phyloP scores from a whole-genome alignment of 164 flowering plant species.

The Magnolia kwangsiensis region DNA sequence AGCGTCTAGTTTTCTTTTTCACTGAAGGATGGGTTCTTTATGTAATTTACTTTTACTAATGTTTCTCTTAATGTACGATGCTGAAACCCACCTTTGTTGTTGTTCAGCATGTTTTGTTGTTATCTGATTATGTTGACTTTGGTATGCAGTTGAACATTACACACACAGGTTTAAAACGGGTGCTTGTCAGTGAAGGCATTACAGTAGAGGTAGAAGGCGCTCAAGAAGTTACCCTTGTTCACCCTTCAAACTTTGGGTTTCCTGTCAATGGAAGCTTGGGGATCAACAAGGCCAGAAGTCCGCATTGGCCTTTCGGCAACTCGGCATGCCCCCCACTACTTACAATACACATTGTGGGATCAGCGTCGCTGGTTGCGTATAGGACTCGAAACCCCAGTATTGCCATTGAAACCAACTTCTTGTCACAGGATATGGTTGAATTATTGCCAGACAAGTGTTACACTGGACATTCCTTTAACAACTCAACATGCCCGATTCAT shows the following conservation, averaged over 20 bases:
- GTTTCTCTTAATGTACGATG: neutral
- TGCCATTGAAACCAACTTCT: constrained; percentile 28
- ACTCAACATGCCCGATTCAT: constrained; percentile 26
- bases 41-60: neutral
- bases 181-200: constrained; percentile 73
- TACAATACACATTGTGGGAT: constrained; percentile 51
- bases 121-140: neutral
- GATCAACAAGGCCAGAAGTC: constrained; percentile 14
- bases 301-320: constrained; percentile 26
- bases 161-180: constrained; percentile 43
- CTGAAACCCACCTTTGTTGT: neutral
- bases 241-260: constrained; percentile 27
- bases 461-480: constrained; percentile 19
- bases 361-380: constrained; percentile 54
- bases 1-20: neutral
- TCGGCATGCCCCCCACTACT: constrained; percentile 38
- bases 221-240: constrained; percentile 40
- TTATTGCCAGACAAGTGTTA: constrained; percentile 66
- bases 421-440: constrained; percentile 36
- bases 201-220: constrained; percentile 49
- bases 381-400: constrained; percentile 34
- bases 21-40: neutral
- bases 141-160: constrained; percentile 45
- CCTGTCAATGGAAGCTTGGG: constrained; percentile 21
- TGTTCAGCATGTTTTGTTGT: neutral